Evolutionary conservation across 1,284 basidiomycete genomes (phyloP).

Genomic region (Austropuccinia psidii): DNA sequence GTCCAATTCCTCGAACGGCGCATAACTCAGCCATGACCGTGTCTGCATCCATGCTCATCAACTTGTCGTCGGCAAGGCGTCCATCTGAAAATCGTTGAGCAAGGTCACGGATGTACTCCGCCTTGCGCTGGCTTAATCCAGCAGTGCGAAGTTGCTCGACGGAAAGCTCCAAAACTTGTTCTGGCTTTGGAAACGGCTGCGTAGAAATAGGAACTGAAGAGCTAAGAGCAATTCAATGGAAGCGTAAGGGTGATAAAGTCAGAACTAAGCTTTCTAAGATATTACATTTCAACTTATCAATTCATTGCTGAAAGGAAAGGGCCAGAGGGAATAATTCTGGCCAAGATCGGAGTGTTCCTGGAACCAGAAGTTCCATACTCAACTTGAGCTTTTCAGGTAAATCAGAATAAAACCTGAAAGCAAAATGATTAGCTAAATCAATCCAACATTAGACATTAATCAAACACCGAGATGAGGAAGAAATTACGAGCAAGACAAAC

Average conservation of each 20-base stretch:
- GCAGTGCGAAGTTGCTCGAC: constrained; percentile 59
- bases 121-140: constrained; percentile 69
- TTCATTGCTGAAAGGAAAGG: too few relatives aligned
- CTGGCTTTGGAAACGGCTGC: constrained; percentile 61
- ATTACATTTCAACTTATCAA: too few relatives aligned
- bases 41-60: constrained; percentile 60
- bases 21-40: constrained; percentile 66
- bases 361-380: neutral
- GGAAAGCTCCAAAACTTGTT: constrained; percentile 59
- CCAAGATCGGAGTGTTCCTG: too few relatives aligned
- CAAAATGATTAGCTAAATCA: neutral
- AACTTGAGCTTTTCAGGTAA: constrained; percentile 35
- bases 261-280: too few relatives aligned
- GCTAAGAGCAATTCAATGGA: neutral
- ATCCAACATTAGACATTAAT: neutral
- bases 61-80: constrained; percentile 61
- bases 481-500: neutral
- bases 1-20: constrained; percentile 70
- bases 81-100: constrained; percentile 69
- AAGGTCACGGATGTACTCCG: constrained; percentile 73
- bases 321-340: too few relatives aligned
- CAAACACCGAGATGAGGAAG: neutral
- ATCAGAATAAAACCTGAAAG: constrained; percentile 41
- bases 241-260: too few relatives aligned
- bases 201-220: neutral